Evolutionary conservation across 2,329 filamentous ascomycete genomes (phyloP).

Genomic region (Pyrenophora seminiperda): DNA sequence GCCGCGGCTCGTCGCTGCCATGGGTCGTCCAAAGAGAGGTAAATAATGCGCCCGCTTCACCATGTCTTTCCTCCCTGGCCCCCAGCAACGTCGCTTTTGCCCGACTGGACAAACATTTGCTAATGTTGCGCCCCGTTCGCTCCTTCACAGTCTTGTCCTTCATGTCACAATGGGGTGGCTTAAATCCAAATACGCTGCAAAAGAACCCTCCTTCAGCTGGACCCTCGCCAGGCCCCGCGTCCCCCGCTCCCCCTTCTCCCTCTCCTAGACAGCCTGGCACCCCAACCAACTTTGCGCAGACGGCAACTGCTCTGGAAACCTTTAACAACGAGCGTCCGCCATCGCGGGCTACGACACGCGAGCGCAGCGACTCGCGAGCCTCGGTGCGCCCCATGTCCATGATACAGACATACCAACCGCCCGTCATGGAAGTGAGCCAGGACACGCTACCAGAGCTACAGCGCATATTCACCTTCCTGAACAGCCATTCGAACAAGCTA

Average conservation of each 20-base stretch:
- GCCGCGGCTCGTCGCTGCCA: slow-evolving; percentile 29
- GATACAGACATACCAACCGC: slow-evolving; percentile 82
- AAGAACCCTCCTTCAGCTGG: slow-evolving; percentile 29
- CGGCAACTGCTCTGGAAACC: slow-evolving; percentile 40
- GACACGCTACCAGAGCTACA: slow-evolving; percentile 92
- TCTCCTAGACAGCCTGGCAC: slow-evolving; percentile 29
- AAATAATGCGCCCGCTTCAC: slow-evolving; percentile 23
- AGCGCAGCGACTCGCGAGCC: slow-evolving; percentile 56
- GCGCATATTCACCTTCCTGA: slow-evolving; percentile 91
- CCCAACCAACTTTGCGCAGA: slow-evolving; percentile 29
- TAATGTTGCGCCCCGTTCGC: slow-evolving; percentile 36
- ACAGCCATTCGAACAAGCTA: slow-evolving; percentile 93
- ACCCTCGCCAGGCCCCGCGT: slow-evolving; percentile 41
- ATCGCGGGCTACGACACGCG: slow-evolving; percentile 45
- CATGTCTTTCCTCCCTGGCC: slow-evolving; percentile 13
- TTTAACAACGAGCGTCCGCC: slow-evolving; percentile 33
- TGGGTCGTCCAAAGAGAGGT: slow-evolving; percentile 48
- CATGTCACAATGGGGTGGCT: slow-evolving; percentile 76
- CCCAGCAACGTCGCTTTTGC: slow-evolving; percentile 7
- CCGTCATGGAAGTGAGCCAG: slow-evolving; percentile 79
- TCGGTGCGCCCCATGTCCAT: slow-evolving; percentile 80
- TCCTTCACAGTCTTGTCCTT: slow-evolving; percentile 75
- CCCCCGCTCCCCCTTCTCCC: slow-evolving; percentile 41
- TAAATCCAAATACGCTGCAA: slow-evolving; percentile 37
- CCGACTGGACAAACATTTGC: slow-evolving; percentile 18